Base-by-base conservation (phyloP, 345 rosid species). In the Camelina neglecta region DNA sequence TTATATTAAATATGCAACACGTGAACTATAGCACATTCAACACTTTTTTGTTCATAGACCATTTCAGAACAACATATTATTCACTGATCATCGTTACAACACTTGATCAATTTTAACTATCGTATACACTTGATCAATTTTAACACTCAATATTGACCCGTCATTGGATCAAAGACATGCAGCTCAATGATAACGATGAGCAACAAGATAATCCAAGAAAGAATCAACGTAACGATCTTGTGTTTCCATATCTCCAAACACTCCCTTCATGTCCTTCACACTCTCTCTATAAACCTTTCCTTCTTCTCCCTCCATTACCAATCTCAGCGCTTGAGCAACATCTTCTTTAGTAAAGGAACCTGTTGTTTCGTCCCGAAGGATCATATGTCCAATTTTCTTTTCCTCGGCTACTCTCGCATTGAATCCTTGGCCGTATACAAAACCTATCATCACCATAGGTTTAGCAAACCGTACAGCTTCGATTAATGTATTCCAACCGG, bases 221-320 rank as follows among this genome's bases (percentile, higher is more conserved):
- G 45, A 11, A 45, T 63, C 60, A 0, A 77, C 60, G 13, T 77
- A 71, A 13, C 6, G 55, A 49, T 77, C 72, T 58, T 72, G 81
- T n/a, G 10, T 53, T 13, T 63, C 71, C 59, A 62, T 21, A 23
- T 71, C 72, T 15, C 76, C 72, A 49, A 73, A 63, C 7, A 81
- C 18, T 1, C 36, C 29, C 24, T 56, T 74, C 82, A 81, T 76
- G 12, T 77, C 83, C 71, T 61, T 81, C 0, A 76, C 81, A 8
- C 71, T 83, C 18, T 81, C 82, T 41, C 82, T 67, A 29, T 59
- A 79, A 10, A 76, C 36, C 79, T 72, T 69, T 0, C 85, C 88
- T 33, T 72, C 69, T 42, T 76, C 80, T 21, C 68, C 82, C 26
- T 63, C 79, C 75, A 81, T 67, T 33, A 81, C 80, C 61, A 76